These are phyloP conservation scores for Carex arenaria DNA, from an alignment of 202 grass and related monocot genomes.

Conservation along the genomic window DNA sequence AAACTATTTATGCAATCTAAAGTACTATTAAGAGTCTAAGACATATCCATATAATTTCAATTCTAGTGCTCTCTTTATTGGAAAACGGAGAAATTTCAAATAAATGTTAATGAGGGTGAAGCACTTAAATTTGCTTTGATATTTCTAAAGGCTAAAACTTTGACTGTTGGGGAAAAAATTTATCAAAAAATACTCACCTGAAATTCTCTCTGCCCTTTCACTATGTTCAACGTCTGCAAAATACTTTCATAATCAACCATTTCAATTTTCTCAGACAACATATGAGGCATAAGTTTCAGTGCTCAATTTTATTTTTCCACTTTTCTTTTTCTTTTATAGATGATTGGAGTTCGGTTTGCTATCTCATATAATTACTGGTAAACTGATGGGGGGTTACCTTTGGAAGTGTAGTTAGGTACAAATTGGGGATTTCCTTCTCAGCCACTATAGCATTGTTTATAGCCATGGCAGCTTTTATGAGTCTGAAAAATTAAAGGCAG, in stretches of 20 bases:
- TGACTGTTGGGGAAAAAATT: background rate
- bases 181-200: constrained; percentile 31
- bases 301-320: no score
- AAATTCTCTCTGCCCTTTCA: constrained; percentile 80
- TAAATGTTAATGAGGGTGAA: background rate
- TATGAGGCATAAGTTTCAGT: no score
- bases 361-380: background rate
- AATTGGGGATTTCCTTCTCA: constrained; percentile 77
- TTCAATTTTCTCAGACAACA: no score
- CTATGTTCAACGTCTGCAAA: constrained; percentile 30
- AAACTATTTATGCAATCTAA: background rate
- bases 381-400: constrained; percentile 44
- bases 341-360: no score
- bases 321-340: no score
- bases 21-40: no score
- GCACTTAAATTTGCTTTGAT: background rate
- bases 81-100: constrained; percentile 12
- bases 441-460: constrained; percentile 72
- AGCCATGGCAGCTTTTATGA: constrained; percentile 90
- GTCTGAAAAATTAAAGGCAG: constrained; percentile 33
- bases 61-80: background rate
- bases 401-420: constrained; percentile 66
- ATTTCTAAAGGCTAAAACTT: background rate
- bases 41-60: background rate
- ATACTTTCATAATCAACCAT: no score